Evolutionary conservation across 2,329 filamentous ascomycete genomes (phyloP).

Genomic region (Colletotrichum echinochloae): DNA sequence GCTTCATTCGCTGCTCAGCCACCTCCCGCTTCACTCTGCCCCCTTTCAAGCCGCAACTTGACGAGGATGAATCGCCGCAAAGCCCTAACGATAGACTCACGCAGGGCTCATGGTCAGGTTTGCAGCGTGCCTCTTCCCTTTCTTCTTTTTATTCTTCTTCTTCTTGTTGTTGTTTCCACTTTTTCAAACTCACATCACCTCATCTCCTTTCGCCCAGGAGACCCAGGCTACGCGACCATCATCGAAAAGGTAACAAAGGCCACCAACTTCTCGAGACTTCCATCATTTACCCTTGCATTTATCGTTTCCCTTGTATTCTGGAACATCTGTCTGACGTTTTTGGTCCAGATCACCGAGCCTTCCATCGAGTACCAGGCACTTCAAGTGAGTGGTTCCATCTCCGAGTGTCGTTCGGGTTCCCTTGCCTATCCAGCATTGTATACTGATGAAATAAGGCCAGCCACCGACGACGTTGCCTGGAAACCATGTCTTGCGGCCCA

Average conservation of each 20-base stretch:
- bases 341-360: background rate
- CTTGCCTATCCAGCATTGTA: background rate
- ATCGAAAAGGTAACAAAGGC: background rate
- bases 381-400: background rate
- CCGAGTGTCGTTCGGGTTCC: no score
- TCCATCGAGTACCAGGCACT: background rate
- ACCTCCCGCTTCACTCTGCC: background rate
- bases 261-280: background rate
- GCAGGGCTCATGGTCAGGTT: no score
- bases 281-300: background rate
- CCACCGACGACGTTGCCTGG: no score
- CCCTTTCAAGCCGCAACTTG: background rate
- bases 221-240: background rate
- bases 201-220: background rate
- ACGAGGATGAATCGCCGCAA: background rate
- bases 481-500: background rate
- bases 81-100: slow-evolving; percentile 16
- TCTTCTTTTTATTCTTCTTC: background rate
- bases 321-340: background rate
- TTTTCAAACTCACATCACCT: background rate
- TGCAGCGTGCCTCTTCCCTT: background rate
- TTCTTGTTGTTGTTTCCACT: background rate
- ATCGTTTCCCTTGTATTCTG: no score
- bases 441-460: background rate
- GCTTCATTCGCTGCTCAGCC: background rate